Evolutionary conservation across 129 eudicot genomes (phyloP).

Genomic region (Pittosporum tobira): DNA sequence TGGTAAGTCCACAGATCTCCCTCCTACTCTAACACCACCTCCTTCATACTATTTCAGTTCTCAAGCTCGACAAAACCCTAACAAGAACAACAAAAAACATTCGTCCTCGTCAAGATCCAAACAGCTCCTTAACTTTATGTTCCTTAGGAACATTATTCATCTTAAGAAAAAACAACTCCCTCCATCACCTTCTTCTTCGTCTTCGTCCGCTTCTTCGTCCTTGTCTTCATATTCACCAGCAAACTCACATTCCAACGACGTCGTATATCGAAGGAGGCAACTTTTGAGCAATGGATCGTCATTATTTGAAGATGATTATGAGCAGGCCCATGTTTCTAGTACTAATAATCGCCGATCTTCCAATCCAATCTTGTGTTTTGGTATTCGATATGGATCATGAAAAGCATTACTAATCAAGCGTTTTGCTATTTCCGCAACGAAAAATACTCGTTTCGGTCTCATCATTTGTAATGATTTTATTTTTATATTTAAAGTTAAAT

Average conservation of each 20-base stretch:
- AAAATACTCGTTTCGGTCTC: no score
- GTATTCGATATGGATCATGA: slow-evolving; percentile 3
- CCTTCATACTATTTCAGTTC: slow-evolving; percentile 53
- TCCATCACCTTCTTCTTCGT: slow-evolving; percentile 18
- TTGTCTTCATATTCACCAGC: slow-evolving; percentile 22
- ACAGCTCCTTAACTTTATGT: slow-evolving; percentile 20
- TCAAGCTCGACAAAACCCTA: neutral
- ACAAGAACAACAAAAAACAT: neutral
- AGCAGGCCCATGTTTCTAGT: slow-evolving; percentile 22
- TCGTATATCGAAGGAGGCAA: slow-evolving; percentile 19
- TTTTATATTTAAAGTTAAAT: no score
- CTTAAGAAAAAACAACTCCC: slow-evolving; percentile 28
- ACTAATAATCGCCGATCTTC: slow-evolving; percentile 10
- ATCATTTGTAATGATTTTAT: no score
- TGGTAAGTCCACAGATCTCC: no score
- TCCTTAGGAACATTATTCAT: slow-evolving; percentile 22
- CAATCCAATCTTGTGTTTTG: slow-evolving; percentile 36
- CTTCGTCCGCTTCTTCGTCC: slow-evolving; percentile 31
- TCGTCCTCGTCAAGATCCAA: slow-evolving; percentile 26
- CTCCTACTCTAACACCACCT: slow-evolving; percentile 78
- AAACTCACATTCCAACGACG: neutral
- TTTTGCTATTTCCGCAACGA: no score
- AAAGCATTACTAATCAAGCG: no score
- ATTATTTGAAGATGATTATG: slow-evolving; percentile 20
- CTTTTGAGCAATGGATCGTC: slow-evolving; percentile 45